phyloP scores from a whole-genome alignment of 768 basidiomycete genomes.

The Porphyrellus cyaneotinctus region DNA sequence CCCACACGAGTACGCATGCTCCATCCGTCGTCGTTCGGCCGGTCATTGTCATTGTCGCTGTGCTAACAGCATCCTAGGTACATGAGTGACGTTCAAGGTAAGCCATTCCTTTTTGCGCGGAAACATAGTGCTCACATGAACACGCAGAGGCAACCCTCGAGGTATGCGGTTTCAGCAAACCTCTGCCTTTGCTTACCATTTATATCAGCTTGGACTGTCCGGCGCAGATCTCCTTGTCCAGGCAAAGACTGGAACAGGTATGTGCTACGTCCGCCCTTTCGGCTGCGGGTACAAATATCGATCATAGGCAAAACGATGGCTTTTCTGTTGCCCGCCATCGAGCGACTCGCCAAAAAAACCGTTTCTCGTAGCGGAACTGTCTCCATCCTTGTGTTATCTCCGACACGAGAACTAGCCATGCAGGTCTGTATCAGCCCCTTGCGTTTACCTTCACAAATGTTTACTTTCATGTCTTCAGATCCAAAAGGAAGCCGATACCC shows the following conservation, averaged over 20 bases:
- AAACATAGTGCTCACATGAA: background rate
- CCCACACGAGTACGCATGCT: slow-evolving; percentile 38
- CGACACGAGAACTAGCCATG: slow-evolving; percentile 70
- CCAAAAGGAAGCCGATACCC: slow-evolving; percentile 54
- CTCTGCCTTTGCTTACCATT: slow-evolving; percentile 1
- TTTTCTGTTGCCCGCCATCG: slow-evolving; percentile 72
- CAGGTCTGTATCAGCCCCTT: slow-evolving; percentile 47
- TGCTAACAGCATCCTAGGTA: slow-evolving; percentile 31
- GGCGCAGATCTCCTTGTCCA: slow-evolving; percentile 48
- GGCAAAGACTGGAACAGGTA: slow-evolving; percentile 60
- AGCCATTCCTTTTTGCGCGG: slow-evolving; percentile 2
- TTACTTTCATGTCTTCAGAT: slow-evolving; percentile 41
- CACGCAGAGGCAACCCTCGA: slow-evolving; percentile 39
- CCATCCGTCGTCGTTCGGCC: background rate
- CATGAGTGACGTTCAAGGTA: slow-evolving; percentile 48
- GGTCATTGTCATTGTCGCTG: slow-evolving; percentile 8
- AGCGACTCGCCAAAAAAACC: slow-evolving; percentile 52
- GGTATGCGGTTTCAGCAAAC: slow-evolving; percentile 15
- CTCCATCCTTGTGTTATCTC: slow-evolving; percentile 64
- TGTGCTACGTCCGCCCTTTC: slow-evolving; percentile 10
- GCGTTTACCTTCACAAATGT: background rate
- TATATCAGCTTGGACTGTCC: slow-evolving; percentile 34
- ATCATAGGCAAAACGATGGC: slow-evolving; percentile 61
- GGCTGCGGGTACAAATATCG: background rate
- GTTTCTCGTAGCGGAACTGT: slow-evolving; percentile 26